Base-by-base conservation (phyloP, 2,329 filamentous ascomycete genomes). In the Arthrocladium fulminans region DNA sequence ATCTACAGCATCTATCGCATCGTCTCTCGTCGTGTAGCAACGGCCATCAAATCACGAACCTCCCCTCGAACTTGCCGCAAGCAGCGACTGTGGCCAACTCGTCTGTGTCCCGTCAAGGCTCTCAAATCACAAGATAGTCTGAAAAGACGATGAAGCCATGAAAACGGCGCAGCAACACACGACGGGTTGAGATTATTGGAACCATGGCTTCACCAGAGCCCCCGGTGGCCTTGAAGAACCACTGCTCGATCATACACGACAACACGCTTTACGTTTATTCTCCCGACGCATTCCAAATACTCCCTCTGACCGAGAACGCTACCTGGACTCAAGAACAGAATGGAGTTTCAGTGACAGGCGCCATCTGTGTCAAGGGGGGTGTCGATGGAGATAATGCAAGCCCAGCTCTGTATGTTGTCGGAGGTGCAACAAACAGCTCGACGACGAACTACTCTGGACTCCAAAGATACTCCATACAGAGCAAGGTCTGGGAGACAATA, bases 211-310 rank as follows among this genome's bases (percentile, higher is more conserved):
- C 43, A 35, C 87, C 88, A 42, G 69, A 80, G 61, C 88, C 88
- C 45, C 71, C 77, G 46, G 75, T 80, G 62, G 72, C 82, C 54
- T 71, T 96, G 63, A 77, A 81, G 65, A 80, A 83, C 66, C 81
- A 86, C 60, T 97, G 90, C 68, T 88, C 88, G 50, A 79, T 84
- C 61, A 76, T 96, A 53, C 74, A 86, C 70, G 74, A 88, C 62
- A 82, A 88, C 65, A 88, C 81, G 10, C 79, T 97, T 46, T 97
- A 94, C 70, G 81, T 85, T 39, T 94, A 87, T 65, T 86, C 87
- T 4, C 68, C 80, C 7, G 68, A 78, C 40, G 85, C 80, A 23
- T 89, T 97, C 59, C 79, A 88, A 63, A 84, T 84, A 7, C 67
- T 97, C 55, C 67, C 74, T 10, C 68, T 97, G 54, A 68, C 77